These are phyloP conservation scores for Fusarium armeniacum DNA, from an alignment of 2,329 filamentous ascomycete genomes.

Conservation along the genomic window DNA sequence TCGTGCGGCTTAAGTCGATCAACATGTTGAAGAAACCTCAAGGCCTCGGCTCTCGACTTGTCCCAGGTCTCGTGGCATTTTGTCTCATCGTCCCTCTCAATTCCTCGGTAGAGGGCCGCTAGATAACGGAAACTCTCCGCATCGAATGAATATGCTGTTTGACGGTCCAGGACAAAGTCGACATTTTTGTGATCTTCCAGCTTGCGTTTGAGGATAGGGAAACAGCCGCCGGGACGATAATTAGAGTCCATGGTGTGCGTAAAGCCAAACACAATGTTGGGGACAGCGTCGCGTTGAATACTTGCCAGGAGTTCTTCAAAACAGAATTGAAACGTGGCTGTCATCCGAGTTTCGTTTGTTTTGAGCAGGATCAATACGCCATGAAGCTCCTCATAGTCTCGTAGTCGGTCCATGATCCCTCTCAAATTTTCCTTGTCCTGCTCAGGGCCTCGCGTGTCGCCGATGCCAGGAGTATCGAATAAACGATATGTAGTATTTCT, in stretches of 20 bases:
- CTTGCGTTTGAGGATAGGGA: slow-evolving; percentile 4
- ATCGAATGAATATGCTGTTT: slow-evolving; percentile 37
- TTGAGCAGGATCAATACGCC: slow-evolving; percentile 36
- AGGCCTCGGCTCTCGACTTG: slow-evolving; percentile 21
- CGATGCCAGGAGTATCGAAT: slow-evolving; percentile 34
- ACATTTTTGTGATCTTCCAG: slow-evolving; percentile 4
- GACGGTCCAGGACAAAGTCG: background rate
- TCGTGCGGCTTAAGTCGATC: slow-evolving; percentile 30
- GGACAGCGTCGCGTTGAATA: slow-evolving; percentile 29
- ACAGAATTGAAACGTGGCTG: slow-evolving; percentile 25
- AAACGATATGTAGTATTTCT: slow-evolving; percentile 8
- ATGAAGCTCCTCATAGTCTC: slow-evolving; percentile 32
- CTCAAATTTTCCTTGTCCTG: slow-evolving; percentile 32
- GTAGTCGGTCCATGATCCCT: slow-evolving; percentile 16
- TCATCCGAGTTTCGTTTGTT: slow-evolving; percentile 23
- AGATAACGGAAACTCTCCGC: slow-evolving; percentile 39
- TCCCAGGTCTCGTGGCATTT: slow-evolving; percentile 39
- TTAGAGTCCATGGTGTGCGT: slow-evolving; percentile 26
- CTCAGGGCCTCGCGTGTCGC: slow-evolving; percentile 31
- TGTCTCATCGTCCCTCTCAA: background rate
- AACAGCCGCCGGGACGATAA: slow-evolving; percentile 23
- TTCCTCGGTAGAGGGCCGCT: background rate
- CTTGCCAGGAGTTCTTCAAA: slow-evolving; percentile 25
- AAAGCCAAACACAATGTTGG: slow-evolving; percentile 39
- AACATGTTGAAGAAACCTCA: slow-evolving; percentile 26